Evolutionary conservation across 305 asterid genomes (phyloP), one percentile per base, ranked within the genome.

Genomic region (Fraxinus floribunda): DNA sequence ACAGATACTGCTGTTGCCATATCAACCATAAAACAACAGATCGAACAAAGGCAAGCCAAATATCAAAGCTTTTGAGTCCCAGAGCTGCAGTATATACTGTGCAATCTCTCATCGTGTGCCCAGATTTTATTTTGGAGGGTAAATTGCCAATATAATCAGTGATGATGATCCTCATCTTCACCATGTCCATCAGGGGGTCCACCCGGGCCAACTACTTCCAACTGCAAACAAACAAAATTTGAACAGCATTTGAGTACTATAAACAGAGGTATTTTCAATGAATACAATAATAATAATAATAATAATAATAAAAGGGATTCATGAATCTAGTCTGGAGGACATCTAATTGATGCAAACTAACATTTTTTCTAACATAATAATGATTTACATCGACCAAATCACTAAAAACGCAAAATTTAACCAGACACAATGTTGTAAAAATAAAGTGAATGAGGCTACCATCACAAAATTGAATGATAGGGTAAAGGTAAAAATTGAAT

Each of bases 181-280:
- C 85, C 92, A 46, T 90, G 97, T 55, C 94, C 98, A 49, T 92
- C 97, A 36, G 98, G 98, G 82, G 97, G 90, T 83, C 97, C 98
- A 20, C 98, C 97, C 0, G 95, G 91, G 78, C 98, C 98, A 83
- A 94, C 95, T 75, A 95, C 98, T 84, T 94, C 98, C 93, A 95
- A 86, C 98, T 95, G 94, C 80, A 82, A 39, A 83, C 75, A 62
- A 84, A 77, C 71, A 57, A 76, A 20, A 81, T 22, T 30, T 64
- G 16, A 49, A 73, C n/a, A 68, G 62, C 66, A 44, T 80, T 75
- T 38, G 29, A 74, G 6, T 44, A 34, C 46, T 71, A 76, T 5
- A 84, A 76, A 76, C 15, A 18, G 75, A 30, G 75, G 41, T 39
- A 70, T 29, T 70, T 70, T 70, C 39, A 70, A 70, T 11, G 5